phyloP scores from a whole-genome alignment of 106 monocot genomes.

The Vanilla planifolia region DNA sequence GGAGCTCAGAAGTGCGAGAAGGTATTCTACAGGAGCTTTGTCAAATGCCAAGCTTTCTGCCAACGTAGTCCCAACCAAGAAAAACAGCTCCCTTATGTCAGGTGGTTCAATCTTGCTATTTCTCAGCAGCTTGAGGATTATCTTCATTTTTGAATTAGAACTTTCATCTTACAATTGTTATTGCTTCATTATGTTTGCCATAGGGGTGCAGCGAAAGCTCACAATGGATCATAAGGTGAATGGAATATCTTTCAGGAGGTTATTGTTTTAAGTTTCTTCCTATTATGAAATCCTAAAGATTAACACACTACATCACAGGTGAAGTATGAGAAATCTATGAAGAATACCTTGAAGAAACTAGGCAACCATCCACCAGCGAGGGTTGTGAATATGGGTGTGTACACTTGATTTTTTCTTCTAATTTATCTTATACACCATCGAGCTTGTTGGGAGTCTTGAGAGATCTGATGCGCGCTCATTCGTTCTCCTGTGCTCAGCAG shows the following conservation, averaged over 20 bases:
- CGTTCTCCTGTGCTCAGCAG: background rate
- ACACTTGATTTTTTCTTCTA: background rate
- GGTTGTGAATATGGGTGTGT: background rate
- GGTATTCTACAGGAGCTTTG: constrained; percentile 44
- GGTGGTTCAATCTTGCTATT: constrained; percentile 10
- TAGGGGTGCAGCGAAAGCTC: constrained; percentile 69
- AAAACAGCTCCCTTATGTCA: constrained; percentile 24
- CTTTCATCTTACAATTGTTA: background rate
- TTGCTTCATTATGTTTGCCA: background rate
- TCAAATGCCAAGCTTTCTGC: constrained; percentile 24
- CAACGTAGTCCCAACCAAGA: constrained; percentile 35
- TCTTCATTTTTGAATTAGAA: background rate
- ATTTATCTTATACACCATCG: background rate
- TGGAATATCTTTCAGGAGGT: background rate
- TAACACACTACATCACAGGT: constrained; percentile 19
- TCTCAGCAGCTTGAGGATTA: background rate
- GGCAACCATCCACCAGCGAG: constrained; percentile 38
- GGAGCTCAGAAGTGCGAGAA: constrained; percentile 31
- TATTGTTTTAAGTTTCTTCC: background rate
- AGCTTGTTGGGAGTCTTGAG: background rate
- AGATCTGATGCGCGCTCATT: background rate
- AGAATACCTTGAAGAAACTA: constrained; percentile 36
- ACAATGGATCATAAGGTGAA: constrained; percentile 49
- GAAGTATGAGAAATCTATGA: constrained; percentile 33
- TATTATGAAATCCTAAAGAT: background rate